Evolutionary conservation across 2,329 filamentous ascomycete genomes (phyloP).

Genomic region (Alternaria novae-zelandiae): DNA sequence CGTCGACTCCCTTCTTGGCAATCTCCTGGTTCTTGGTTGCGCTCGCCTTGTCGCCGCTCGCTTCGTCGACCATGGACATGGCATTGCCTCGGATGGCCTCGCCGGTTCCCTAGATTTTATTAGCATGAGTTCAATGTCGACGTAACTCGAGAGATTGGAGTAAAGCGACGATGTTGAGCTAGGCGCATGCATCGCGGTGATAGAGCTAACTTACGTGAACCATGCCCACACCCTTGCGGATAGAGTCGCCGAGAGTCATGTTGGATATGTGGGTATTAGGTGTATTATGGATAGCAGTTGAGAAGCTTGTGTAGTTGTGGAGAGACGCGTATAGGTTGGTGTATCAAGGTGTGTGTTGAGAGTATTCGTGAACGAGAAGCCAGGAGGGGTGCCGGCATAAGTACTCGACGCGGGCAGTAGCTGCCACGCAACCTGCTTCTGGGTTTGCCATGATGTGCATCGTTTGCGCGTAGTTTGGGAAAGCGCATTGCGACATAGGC

Average conservation of each 20-base stretch:
- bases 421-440: conserved; percentile 4
- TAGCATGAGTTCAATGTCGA: conserved; percentile 1
- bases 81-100: conserved; percentile 49
- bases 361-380: neutral
- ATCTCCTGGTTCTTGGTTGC: conserved; percentile 41
- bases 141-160: neutral
- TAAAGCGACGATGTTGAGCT: neutral
- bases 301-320: neutral
- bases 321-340: conserved; percentile 4
- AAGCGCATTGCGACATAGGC: conserved; percentile 18
- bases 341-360: neutral
- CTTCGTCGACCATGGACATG: conserved; percentile 45
- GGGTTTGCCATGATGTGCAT: conserved; percentile 20
- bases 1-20: conserved; percentile 41
- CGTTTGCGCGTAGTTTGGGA: conserved; percentile 11
- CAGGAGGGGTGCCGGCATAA: neutral
- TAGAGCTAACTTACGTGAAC: conserved; percentile 38
- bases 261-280: neutral
- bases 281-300: neutral
- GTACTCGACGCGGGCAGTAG: conserved; percentile 2
- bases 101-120: conserved; percentile 41
- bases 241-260: conserved; percentile 40
- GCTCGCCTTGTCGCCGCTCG: conserved; percentile 36
- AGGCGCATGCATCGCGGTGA: neutral
- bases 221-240: conserved; percentile 44